A percentile compares a stretch with the other conserved stretches of the same genome.
Evolutionary conservation across 2,329 filamentous ascomycete genomes (phyloP).

Genomic region (Acrodontium crateriforme): DNA sequence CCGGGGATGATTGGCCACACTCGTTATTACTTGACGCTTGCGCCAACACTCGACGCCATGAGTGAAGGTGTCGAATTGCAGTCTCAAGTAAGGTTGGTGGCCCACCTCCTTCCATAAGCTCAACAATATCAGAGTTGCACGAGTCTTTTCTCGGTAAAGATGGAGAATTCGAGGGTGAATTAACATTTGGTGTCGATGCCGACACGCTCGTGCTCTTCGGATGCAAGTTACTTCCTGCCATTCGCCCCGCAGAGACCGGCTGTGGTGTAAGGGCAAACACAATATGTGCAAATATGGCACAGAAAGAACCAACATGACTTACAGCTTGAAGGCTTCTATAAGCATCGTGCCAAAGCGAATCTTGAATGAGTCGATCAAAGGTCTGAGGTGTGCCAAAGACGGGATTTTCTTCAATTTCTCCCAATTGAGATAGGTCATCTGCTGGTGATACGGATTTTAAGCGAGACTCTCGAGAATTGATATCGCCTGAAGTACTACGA

Average conservation of each 20-base stretch:
- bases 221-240: too few relatives aligned
- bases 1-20: conserved; percentile 8
- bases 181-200: too few relatives aligned
- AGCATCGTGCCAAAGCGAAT: conserved; percentile 8
- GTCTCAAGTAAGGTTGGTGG: conserved; percentile 7
- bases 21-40: too few relatives aligned
- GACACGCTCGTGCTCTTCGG: too few relatives aligned
- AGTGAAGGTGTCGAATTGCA: conserved; percentile 8
- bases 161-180: conserved; percentile 3
- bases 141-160: conserved; percentile 2
- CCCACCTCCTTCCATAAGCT: conserved; percentile 8
- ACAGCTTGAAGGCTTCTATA: conserved; percentile 6
- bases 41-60: too few relatives aligned
- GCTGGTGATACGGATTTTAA: too few relatives aligned
- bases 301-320: conserved; percentile 8
- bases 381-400: too few relatives aligned
- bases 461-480: conserved; percentile 1
- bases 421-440: too few relatives aligned
- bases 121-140: conserved; percentile 1
- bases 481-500: conserved; percentile 1
- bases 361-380: conserved; percentile 8
- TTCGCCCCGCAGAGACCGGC: too few relatives aligned
- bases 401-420: too few relatives aligned
- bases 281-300: conserved; percentile 8
- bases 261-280: conserved; percentile 9